Evolutionary conservation across 2,329 filamentous ascomycete species (phyloP).

Genomic region (Cercospora brassicicola): DNA sequence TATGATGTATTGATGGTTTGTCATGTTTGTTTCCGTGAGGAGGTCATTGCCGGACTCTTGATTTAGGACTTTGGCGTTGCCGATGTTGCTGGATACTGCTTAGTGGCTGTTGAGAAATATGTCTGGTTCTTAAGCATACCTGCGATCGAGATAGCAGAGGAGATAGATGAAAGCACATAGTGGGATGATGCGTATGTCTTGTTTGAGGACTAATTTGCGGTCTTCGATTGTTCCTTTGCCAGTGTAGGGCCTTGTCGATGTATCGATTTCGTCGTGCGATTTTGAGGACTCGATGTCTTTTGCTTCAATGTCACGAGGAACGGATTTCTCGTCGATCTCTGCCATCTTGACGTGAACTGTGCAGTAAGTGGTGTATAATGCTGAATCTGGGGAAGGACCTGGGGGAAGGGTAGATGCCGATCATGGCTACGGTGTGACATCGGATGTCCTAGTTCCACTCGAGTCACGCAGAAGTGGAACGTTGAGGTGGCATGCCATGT

Average conservation of each 20-base stretch:
- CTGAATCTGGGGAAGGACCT: neutral
- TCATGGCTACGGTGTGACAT: neutral
- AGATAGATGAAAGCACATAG: constrained; percentile 65
- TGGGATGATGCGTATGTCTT: constrained; percentile 64
- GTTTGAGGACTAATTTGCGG: constrained; percentile 35
- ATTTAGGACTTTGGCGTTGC: constrained; percentile 57
- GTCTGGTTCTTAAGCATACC: neutral
- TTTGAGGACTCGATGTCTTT: neutral
- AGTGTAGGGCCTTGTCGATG: neutral
- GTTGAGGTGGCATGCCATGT: neutral
- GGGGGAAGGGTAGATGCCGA: neutral
- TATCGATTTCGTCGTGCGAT: neutral
- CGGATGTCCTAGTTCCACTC: neutral
- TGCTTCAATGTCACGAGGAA: neutral
- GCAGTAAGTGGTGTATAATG: neutral
- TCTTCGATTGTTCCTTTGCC: constrained; percentile 16
- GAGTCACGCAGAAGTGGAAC: neutral
- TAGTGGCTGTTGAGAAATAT: no score
- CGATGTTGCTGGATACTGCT: constrained; percentile 54
- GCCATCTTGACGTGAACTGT: neutral
- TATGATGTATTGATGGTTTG: constrained; percentile 58
- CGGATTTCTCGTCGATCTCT: neutral
- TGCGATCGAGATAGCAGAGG: constrained; percentile 63
- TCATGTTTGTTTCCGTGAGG: constrained; percentile 62
- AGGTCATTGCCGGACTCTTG: constrained; percentile 61